A percentile compares a stretch with the other conserved stretches of the same genome.
Evolutionary conservation across 208 protist genomes (phyloP).

Genomic region (Wallacemonas sp.): DNA sequence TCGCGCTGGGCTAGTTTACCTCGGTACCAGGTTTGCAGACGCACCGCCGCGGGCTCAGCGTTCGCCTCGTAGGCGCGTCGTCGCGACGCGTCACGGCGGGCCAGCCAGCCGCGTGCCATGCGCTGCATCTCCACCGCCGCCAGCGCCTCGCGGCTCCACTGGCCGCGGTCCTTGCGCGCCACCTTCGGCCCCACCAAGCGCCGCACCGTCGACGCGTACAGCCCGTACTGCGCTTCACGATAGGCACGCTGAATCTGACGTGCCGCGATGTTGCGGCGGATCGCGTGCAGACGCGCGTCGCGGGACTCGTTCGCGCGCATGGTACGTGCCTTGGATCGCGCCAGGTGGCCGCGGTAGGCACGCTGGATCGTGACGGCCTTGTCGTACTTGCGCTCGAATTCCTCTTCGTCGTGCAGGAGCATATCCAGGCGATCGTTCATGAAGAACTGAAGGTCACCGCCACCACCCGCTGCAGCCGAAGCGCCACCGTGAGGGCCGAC

Average conservation of each 20-base stretch:
- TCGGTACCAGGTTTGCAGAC: conserved; percentile 12
- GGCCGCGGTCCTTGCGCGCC: neutral
- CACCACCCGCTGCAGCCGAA: conserved; percentile 2
- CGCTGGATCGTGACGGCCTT: conserved; percentile 63
- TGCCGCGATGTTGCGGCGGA: conserved; percentile 43
- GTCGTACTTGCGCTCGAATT: conserved; percentile 68
- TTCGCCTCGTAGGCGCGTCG: neutral
- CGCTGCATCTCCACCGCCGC: conserved; percentile 63
- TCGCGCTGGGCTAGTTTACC: conserved; percentile 16
- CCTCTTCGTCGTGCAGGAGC: conserved; percentile 75
- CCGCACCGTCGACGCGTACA: conserved; percentile 2
- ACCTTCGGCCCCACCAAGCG: neutral
- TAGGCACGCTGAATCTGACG: conserved; percentile 56
- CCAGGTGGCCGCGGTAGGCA: conserved; percentile 54
- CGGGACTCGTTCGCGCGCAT: conserved; percentile 21
- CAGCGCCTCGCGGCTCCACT: conserved; percentile 27
- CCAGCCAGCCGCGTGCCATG: conserved; percentile 66
- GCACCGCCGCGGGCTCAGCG: neutral
- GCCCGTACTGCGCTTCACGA: conserved; percentile 25
- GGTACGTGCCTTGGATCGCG: conserved; percentile 22
- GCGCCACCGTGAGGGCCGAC: neutral
- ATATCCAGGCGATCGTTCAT: conserved; percentile 70
- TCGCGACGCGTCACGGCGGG: conserved; percentile 24
- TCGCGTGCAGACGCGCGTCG: conserved; percentile 25
- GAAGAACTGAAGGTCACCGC: conserved; percentile 42